Evolutionary conservation across 306 rosid species (phyloP).

Genomic region (Citrullus amarus): DNA sequence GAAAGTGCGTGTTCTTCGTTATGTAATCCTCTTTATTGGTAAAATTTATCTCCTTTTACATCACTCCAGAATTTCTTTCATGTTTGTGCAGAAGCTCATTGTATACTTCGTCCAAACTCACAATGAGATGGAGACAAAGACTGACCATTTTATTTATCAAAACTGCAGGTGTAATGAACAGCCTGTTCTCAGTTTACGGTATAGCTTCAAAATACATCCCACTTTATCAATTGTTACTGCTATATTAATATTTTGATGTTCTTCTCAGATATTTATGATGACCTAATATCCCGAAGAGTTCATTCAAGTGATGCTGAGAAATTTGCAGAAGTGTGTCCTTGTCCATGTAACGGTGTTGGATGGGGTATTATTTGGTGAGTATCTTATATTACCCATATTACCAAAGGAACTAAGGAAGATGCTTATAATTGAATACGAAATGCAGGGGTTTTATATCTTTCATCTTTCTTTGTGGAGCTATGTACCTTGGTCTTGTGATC

Average conservation of each 20-base stretch:
- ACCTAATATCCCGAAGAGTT: slow-evolving; percentile 85
- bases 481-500: slow-evolving; percentile 47
- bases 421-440: neutral
- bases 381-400: neutral
- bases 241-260: neutral
- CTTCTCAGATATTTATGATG: slow-evolving; percentile 68
- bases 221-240: neutral
- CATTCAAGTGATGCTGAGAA: slow-evolving; percentile 93
- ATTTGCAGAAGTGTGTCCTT: slow-evolving; percentile 90
- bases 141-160: slow-evolving; percentile 18
- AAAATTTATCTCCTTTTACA: slow-evolving; percentile 14
- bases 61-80: neutral
- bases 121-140: neutral
- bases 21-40: slow-evolving; percentile 82
- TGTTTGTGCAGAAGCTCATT: neutral
- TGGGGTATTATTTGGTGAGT: slow-evolving; percentile 96
- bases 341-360: slow-evolving; percentile 78
- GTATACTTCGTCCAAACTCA: slow-evolving; percentile 7
- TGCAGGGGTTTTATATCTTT: slow-evolving; percentile 44
- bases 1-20: slow-evolving; percentile 54
- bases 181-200: slow-evolving; percentile 95
- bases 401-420: neutral
- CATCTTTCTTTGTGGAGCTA: slow-evolving; percentile 23
- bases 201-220: slow-evolving; percentile 10
- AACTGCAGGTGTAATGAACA: slow-evolving; percentile 92